A percentile compares a stretch with the other conserved stretches of the same genome.
Conservation (phyloP, 2,329 filamentous ascomycete genomes). For the Aureobasidium subglaciale region DNA sequence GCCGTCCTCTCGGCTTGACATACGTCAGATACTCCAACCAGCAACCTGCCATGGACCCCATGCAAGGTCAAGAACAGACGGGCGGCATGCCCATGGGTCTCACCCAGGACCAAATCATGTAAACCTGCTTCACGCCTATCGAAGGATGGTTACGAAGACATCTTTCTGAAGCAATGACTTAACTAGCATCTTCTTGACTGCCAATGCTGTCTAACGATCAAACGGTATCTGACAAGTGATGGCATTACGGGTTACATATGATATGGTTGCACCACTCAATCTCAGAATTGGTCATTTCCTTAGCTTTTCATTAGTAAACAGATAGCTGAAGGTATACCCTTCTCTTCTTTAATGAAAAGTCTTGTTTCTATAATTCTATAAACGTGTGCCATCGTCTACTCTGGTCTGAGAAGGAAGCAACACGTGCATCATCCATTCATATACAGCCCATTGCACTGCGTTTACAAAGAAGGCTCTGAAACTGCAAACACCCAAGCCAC, state of each 20-base stretch:
- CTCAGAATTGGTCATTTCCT: background rate
- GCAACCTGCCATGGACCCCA: slow-evolving; percentile 50
- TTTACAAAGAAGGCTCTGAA: slow-evolving; percentile 85
- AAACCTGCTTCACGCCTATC: slow-evolving; percentile 14
- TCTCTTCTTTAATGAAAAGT: slow-evolving; percentile 9
- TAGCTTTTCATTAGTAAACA: slow-evolving; percentile 1
- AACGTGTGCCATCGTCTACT: no score
- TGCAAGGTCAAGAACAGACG: slow-evolving; percentile 71
- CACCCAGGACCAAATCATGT: slow-evolving; percentile 99
- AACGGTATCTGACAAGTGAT: slow-evolving; percentile 6
- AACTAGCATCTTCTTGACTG: background rate
- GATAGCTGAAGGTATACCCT: background rate
- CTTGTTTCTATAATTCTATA: background rate
- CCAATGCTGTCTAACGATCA: background rate
- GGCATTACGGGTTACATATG: slow-evolving; percentile 18
- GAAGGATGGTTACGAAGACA: background rate
- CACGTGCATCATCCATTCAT: slow-evolving; percentile 20
- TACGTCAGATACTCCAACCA: slow-evolving; percentile 87
- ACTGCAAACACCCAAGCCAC: slow-evolving; percentile 76
- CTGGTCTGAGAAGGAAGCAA: background rate
- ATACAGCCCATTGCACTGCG: slow-evolving; percentile 78
- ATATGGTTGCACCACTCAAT: slow-evolving; percentile 8
- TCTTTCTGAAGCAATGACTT: background rate
- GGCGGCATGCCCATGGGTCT: slow-evolving; percentile 47
- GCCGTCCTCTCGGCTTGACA: slow-evolving; percentile 83